Conservation (phyloP, 2,329 filamentous ascomycete genomes). For the Coniochaeta sp. region DNA sequence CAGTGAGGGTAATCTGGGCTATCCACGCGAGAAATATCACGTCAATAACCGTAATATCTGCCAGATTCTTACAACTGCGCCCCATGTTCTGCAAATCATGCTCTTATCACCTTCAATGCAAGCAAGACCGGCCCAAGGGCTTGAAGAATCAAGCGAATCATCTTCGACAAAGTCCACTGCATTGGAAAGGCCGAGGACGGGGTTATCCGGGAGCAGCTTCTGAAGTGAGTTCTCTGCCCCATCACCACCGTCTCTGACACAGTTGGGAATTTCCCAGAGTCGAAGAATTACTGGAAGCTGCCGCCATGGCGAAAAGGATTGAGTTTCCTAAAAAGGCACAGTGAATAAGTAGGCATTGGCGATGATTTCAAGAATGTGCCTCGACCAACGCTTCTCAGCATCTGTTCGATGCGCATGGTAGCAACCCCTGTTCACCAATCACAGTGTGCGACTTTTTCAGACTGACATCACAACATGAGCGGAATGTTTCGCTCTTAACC, state of each 20-base stretch:
- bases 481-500: conserved; percentile 22
- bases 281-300: conserved; percentile 56
- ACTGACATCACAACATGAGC: conserved; percentile 3
- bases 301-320: conserved; percentile 55
- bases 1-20: conserved; percentile 52
- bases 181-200: conserved; percentile 73
- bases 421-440: conserved; percentile 50
- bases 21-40: conserved; percentile 71
- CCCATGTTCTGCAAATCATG: conserved; percentile 74
- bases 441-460: conserved; percentile 31
- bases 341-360: conserved; percentile 55
- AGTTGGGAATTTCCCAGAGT: conserved; percentile 66
- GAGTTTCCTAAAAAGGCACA: conserved; percentile 55
- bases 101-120: conserved; percentile 58
- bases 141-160: conserved; percentile 61
- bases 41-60: conserved; percentile 68
- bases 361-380: conserved; percentile 63
- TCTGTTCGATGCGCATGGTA: conserved; percentile 39
- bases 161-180: conserved; percentile 77
- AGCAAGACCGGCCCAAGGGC: conserved; percentile 50
- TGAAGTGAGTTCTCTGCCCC: conserved; percentile 66
- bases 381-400: conserved; percentile 62
- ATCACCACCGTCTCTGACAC: conserved; percentile 76
- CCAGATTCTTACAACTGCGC: conserved; percentile 70
- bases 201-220: conserved; percentile 69